Conservation (phyloP, 768 basidiomycete species). For the Lentinula sp. region DNA sequence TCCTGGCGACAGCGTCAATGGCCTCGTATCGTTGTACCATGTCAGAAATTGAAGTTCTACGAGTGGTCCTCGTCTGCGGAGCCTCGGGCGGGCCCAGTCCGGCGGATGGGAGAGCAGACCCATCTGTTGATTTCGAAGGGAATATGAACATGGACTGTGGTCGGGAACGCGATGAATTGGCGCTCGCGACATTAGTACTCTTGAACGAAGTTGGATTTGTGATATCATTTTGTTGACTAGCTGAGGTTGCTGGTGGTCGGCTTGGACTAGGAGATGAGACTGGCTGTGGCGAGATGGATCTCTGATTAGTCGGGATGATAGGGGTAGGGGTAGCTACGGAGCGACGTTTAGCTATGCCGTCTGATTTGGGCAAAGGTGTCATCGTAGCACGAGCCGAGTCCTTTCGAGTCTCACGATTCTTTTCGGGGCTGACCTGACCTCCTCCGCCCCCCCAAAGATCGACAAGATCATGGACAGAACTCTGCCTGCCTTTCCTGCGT, state of each 20-base stretch:
- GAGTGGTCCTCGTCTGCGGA: slow-evolving; percentile 31
- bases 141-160: slow-evolving; percentile 82
- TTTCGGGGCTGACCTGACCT: slow-evolving; percentile 1
- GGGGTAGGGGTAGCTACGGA: slow-evolving; percentile 6
- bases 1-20: slow-evolving; percentile 35
- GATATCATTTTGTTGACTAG: not conserved
- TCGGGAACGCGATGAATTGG: slow-evolving; percentile 41
- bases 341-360: slow-evolving; percentile 1
- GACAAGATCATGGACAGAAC: slow-evolving; percentile 79
- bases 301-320: slow-evolving; percentile 8
- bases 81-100: slow-evolving; percentile 43
- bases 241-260: not conserved
- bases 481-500: slow-evolving; percentile 56
- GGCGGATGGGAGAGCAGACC: slow-evolving; percentile 24
- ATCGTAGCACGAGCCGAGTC: slow-evolving; percentile 7
- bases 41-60: slow-evolving; percentile 78
- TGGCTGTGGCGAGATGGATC: slow-evolving; percentile 18
- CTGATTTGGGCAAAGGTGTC: slow-evolving; percentile 6
- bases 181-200: slow-evolving; percentile 5
- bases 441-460: slow-evolving; percentile 66
- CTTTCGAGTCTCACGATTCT: slow-evolving; percentile 9
- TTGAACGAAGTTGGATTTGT: slow-evolving; percentile 8
- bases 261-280: slow-evolving; percentile 10
- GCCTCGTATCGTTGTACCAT: slow-evolving; percentile 83
- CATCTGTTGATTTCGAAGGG: slow-evolving; percentile 46